Evolutionary conservation across 2,329 filamentous ascomycete genomes (phyloP).

Genomic region (Nigrospora sphaerica): DNA sequence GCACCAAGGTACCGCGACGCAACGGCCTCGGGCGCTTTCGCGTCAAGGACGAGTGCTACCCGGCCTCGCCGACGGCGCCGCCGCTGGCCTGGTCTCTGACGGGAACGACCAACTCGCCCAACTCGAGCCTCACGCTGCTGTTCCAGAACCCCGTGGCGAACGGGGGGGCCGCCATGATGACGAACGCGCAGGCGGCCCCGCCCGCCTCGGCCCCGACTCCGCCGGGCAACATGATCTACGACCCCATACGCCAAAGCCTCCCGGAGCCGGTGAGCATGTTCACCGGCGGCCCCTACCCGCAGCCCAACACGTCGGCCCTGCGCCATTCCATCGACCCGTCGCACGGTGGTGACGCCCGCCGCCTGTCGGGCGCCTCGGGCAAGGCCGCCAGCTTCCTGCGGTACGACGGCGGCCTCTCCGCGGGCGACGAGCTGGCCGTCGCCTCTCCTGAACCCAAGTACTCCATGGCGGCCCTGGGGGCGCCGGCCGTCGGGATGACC

Average conservation of each 20-base stretch:
- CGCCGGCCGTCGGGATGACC: no score
- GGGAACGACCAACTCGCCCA: slow-evolving; percentile 78
- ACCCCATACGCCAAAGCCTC: slow-evolving; percentile 49
- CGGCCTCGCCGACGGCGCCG: slow-evolving; percentile 39
- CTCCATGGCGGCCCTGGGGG: no score
- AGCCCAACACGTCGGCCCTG: slow-evolving; percentile 39
- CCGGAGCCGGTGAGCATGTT: slow-evolving; percentile 37
- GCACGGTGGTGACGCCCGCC: slow-evolving; percentile 6
- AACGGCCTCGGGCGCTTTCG: slow-evolving; percentile 31
- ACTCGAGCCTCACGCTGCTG: slow-evolving; percentile 74
- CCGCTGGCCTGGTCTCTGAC: slow-evolving; percentile 81
- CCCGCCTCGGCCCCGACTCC: slow-evolving; percentile 37
- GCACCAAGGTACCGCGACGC: slow-evolving; percentile 47
- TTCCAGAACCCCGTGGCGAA: slow-evolving; percentile 50
- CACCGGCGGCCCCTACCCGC: slow-evolving; percentile 41
- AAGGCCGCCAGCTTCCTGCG: slow-evolving; percentile 16
- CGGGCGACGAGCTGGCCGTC: no score
- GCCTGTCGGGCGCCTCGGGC: slow-evolving; percentile 12
- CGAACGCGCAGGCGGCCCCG: slow-evolving; percentile 6
- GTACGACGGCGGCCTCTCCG: slow-evolving; percentile 8
- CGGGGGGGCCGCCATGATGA: slow-evolving; percentile 5
- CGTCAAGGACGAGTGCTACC: slow-evolving; percentile 32
- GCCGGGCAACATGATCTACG: slow-evolving; percentile 53
- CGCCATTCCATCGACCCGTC: slow-evolving; percentile 31
- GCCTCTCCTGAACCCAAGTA: no score